Evolutionary conservation across 2,329 filamentous ascomycete genomes (phyloP), one percentile per base, ranked within the genome.

Genomic region (Myotisia sp.): DNA sequence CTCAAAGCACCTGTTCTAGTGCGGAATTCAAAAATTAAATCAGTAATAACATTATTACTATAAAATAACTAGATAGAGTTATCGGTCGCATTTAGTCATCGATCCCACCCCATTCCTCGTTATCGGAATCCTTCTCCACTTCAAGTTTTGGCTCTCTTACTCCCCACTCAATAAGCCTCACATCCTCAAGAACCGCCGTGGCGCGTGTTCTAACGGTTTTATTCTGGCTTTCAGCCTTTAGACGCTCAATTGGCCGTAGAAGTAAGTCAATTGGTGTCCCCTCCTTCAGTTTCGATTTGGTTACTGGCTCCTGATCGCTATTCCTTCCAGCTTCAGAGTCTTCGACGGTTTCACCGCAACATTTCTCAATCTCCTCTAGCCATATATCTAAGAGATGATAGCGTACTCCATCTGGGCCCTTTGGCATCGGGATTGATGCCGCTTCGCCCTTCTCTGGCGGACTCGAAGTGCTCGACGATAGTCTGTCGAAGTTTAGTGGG

Each of bases 301-400:
- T 42, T 10, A 42, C 41, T 12, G 39, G 42, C 17, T 55, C 48
- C 3, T 49, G 42, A 33, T 56, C 52, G 40, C 56, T 48, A 26
- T 55, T 49, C 19, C 47, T 48, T 4, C 53, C 54, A 7, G 47
- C 49, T 4, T 49, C 48, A 3, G 49, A 49, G 8, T 52, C 52
- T 6, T 58, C 59, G 22, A 59, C 58, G 8, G 36, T 46, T 14
- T 74, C 45, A 22, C 70, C 64, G 34, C 75, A 71, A 21, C 74
- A 71, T 50, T 76, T 77, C 56, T 86, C 80, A 47, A 86, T 58
- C 66, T 94, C 86, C 55, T 95, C 90, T 6, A 92, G 70, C 74
- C 81, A 95, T 35, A 95, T 70, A 61, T 98, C 90, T 42, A 92
- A 58, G 9, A 86, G 71, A 58, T 98, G 90, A 55, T 92, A 76